phyloP scores from a whole-genome alignment of 768 basidiomycete species.

The Amanita pallidorosea region DNA sequence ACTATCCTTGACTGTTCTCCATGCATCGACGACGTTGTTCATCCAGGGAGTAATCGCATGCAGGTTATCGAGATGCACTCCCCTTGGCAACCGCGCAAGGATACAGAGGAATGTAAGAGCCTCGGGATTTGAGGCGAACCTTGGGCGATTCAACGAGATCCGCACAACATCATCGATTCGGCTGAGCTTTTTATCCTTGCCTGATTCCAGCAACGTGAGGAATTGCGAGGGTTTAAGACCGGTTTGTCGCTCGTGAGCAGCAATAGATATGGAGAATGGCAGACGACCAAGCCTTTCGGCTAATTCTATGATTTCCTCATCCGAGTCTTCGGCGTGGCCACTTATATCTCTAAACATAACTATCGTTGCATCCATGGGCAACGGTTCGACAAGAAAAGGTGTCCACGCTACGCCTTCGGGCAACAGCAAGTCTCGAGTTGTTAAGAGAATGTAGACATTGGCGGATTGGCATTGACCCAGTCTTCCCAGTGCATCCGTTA shows the following conservation, averaged over 20 bases:
- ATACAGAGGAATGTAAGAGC: neutral
- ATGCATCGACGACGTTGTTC: neutral
- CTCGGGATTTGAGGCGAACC: neutral
- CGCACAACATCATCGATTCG: neutral
- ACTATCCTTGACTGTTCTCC: neutral
- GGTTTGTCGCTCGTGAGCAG: neutral
- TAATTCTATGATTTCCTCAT: neutral
- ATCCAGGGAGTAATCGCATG: neutral
- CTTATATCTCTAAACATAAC: neutral
- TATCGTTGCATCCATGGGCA: neutral
- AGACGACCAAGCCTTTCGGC: neutral
- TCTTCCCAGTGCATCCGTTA: neutral
- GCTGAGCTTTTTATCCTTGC: neutral
- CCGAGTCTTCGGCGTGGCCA: neutral
- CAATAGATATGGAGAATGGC: neutral
- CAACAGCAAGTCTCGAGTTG: neutral
- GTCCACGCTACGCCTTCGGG: neutral
- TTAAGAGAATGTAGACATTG: neutral
- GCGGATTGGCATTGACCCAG: neutral
- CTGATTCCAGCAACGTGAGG: neutral
- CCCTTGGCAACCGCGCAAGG: neutral
- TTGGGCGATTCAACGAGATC: neutral
- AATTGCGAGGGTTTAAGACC: neutral
- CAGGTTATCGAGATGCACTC: neutral
- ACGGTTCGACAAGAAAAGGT: neutral